These are phyloP conservation scores for Zygosaccharomyces kombuchaensis DNA, from an alignment of 805 yeast genomes.

Conservation along the genomic window DNA sequence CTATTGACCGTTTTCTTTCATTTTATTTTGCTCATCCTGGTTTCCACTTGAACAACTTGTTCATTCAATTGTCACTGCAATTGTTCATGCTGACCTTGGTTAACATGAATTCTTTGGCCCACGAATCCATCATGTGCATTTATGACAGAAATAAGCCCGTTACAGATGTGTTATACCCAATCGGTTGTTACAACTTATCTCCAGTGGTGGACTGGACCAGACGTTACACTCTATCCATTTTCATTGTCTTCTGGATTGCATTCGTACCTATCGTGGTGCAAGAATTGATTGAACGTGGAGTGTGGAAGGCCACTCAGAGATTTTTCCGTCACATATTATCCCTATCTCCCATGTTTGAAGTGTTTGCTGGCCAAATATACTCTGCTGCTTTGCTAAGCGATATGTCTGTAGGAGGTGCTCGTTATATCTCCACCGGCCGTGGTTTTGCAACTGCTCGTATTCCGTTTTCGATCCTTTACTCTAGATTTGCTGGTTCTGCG, in stretches of 20 bases:
- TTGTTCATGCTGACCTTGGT: slow-evolving; percentile 65
- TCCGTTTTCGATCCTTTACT: slow-evolving; percentile 67
- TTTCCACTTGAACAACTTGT: slow-evolving; percentile 76
- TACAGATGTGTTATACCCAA: slow-evolving; percentile 61
- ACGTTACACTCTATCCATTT: slow-evolving; percentile 75
- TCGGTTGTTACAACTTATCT: slow-evolving; percentile 67
- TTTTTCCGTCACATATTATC: slow-evolving; percentile 65
- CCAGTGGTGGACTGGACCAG: slow-evolving; percentile 80
- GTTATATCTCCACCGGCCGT: slow-evolving; percentile 82
- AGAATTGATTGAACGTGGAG: slow-evolving; percentile 77
- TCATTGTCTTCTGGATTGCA: slow-evolving; percentile 76
- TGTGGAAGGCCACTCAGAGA: slow-evolving; percentile 69
- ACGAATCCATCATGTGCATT: slow-evolving; percentile 63
- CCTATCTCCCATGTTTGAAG: slow-evolving; percentile 76
- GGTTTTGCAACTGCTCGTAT: slow-evolving; percentile 81
- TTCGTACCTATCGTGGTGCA: slow-evolving; percentile 75
- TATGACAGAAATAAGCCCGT: slow-evolving; percentile 63
- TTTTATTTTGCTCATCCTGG: slow-evolving; percentile 87
- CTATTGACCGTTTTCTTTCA: slow-evolving; percentile 74
- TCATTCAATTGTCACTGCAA: slow-evolving; percentile 72
- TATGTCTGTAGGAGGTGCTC: slow-evolving; percentile 79
- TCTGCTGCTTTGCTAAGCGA: slow-evolving; percentile 67
- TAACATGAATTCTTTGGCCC: slow-evolving; percentile 68
- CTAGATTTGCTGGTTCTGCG: slow-evolving; percentile 77
- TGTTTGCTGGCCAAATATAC: slow-evolving; percentile 75